phyloP scores from a whole-genome alignment of 2,329 filamentous ascomycete genomes.

The Geosmithia putterillii region DNA sequence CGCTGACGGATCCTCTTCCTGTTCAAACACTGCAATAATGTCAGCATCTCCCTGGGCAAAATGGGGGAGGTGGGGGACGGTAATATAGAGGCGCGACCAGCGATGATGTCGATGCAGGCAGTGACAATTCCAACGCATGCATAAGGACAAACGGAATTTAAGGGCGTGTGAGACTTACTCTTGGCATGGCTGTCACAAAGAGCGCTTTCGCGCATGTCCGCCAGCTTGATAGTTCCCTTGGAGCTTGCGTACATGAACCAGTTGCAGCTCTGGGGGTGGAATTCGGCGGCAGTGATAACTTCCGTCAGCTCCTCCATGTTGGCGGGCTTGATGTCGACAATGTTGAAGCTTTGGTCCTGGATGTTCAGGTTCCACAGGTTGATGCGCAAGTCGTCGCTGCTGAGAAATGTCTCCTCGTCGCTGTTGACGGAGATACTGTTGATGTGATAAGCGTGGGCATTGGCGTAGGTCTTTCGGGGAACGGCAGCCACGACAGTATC shows the following conservation, averaged over 20 bases:
- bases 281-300: constrained; percentile 96
- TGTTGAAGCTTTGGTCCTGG: constrained; percentile 99
- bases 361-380: constrained; percentile 99
- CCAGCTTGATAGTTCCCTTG: constrained; percentile 97
- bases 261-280: constrained; percentile 94
- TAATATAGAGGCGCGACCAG: background rate
- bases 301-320: constrained; percentile 99
- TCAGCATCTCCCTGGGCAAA: background rate
- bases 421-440: constrained; percentile 99
- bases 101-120: background rate
- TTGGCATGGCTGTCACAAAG: constrained; percentile 94
- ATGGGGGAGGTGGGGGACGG: background rate
- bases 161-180: constrained; percentile 36
- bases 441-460: constrained; percentile 98
- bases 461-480: constrained; percentile 90
- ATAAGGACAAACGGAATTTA: background rate
- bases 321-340: constrained; percentile 98
- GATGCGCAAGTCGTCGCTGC: constrained; percentile 92
- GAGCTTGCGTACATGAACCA: constrained; percentile 99
- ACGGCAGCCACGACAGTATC: constrained; percentile 97
- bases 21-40: constrained; percentile 69
- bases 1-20: constrained; percentile 95
- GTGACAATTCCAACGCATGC: background rate
- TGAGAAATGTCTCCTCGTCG: constrained; percentile 98
- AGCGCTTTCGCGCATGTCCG: constrained; percentile 95